Evolutionary conservation across 1,139 yeast species (phyloP).

Genomic region (Suhomyces wounanorum): DNA sequence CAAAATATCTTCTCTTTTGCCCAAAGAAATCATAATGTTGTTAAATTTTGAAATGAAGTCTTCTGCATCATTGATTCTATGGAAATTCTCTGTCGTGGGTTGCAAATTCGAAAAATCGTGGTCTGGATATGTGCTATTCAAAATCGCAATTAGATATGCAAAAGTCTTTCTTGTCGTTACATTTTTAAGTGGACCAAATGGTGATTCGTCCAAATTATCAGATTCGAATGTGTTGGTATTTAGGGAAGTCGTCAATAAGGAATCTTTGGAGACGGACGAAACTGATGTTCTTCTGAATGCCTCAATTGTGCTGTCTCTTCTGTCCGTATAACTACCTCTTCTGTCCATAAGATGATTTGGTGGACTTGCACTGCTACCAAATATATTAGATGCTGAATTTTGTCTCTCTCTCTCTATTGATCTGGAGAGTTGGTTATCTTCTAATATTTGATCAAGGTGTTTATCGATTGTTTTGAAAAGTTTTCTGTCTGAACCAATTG

Average conservation of each 20-base stretch:
- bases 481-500: slow-evolving; percentile 87
- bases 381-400: slow-evolving; percentile 36
- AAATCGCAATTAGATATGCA: slow-evolving; percentile 85
- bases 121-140: slow-evolving; percentile 92
- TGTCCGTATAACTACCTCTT: slow-evolving; percentile 27
- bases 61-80: slow-evolving; percentile 45
- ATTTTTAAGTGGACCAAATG: slow-evolving; percentile 90
- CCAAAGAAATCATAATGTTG: slow-evolving; percentile 76
- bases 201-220: slow-evolving; percentile 55
- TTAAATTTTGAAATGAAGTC: slow-evolving; percentile 74
- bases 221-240: slow-evolving; percentile 25
- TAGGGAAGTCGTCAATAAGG: slow-evolving; percentile 23
- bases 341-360: slow-evolving; percentile 14
- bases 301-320: slow-evolving; percentile 29
- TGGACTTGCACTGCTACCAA: slow-evolving; percentile 43
- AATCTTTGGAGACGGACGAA: slow-evolving; percentile 11
- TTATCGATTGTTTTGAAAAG: slow-evolving; percentile 85
- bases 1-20: slow-evolving; percentile 54
- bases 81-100: slow-evolving; percentile 75
- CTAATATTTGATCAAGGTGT: slow-evolving; percentile 67
- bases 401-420: slow-evolving; percentile 45
- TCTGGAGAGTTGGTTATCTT: slow-evolving; percentile 52
- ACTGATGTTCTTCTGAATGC: slow-evolving; percentile 15
- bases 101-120: slow-evolving; percentile 88
- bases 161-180: slow-evolving; percentile 84